Base-by-base conservation (phyloP, 2,329 filamentous ascomycete genomes). In the Pseudogymnoascus sp. region DNA sequence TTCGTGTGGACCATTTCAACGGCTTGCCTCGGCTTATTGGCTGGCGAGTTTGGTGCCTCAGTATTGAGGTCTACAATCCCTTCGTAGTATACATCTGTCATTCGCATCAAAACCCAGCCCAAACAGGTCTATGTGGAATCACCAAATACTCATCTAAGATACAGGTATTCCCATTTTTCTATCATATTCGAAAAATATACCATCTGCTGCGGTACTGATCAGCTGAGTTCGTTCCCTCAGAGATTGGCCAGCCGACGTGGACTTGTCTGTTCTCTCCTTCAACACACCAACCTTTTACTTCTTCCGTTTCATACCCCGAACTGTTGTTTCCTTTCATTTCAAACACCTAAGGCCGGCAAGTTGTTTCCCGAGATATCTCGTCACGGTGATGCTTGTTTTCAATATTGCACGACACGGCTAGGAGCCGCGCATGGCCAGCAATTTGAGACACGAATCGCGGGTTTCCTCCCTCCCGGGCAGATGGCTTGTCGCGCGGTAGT, bases 21-120 rank as follows among this genome's bases (percentile, higher is more conserved):
- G 51, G 51, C 16, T 57, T 34, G 51, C 11, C 28, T 57, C 51
- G 51, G 51, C 51, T 57, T 57, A 57, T 36, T 57, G 28, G 51
- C 28, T 36, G 51, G 51, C 28, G 16, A 34, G 48, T 19, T 19
- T 34, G 51, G 10, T 57, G 51, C 51, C 51, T 57, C 34, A 34
- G 7, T 14, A 57, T 34, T 21, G 28, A 57, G 51, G 51, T 31
- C n/a, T 34, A 13, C 51, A 7, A 10, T 34, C 11, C 8, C 31
- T 13, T 34, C 31, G 31, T 21, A 21, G 51, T 34, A 36, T 57
- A 34, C 28, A 10, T n/a, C n/a, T 16, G 48, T 31, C n/a, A 48
- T 28, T 28, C 14, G 21, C 13, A 4, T 28, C 14, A 21, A 34
- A 57, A 34, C n/a, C 25, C 8, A 34, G n/a, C 25, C 14, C 23